Conservation (phyloP, 495 filamentous ascomycete genomes). For the Aspergillus kassunensis region DNA sequence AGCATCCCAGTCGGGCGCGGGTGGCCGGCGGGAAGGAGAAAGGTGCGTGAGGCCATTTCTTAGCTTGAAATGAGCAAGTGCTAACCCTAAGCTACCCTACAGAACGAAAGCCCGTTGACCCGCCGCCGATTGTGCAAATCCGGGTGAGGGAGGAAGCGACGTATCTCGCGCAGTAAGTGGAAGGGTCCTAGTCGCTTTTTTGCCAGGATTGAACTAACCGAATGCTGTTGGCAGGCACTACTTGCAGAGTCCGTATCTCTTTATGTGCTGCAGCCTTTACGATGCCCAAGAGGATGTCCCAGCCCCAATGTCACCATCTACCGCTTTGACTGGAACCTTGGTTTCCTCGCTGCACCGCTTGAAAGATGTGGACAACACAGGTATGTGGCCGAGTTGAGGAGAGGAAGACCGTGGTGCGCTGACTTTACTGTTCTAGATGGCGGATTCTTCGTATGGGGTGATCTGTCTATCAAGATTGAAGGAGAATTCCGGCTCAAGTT, state of each 20-base stretch:
- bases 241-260: slow-evolving; percentile 71
- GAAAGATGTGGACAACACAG: slow-evolving; percentile 84
- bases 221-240: slow-evolving; percentile 53
- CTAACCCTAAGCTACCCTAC: slow-evolving; percentile 17
- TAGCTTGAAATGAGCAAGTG: slow-evolving; percentile 1
- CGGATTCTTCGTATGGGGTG: slow-evolving; percentile 95
- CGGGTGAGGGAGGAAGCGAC: slow-evolving; percentile 59
- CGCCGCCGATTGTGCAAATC: slow-evolving; percentile 87
- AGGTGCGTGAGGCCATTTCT: slow-evolving; percentile 33
- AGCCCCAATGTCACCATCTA: slow-evolving; percentile 46
- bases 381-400: slow-evolving; percentile 36
- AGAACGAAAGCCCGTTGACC: slow-evolving; percentile 95
- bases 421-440: slow-evolving; percentile 55
- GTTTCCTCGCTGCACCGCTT: slow-evolving; percentile 90
- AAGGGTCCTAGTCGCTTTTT: background rate
- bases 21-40: slow-evolving; percentile 73
- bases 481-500: slow-evolving; percentile 80
- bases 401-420: slow-evolving; percentile 5
- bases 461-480: slow-evolving; percentile 80
- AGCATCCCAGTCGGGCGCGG: slow-evolving; percentile 62
- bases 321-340: slow-evolving; percentile 70
- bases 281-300: slow-evolving; percentile 59
- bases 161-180: slow-evolving; percentile 69
- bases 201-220: background rate
- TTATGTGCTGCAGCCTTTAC: slow-evolving; percentile 71